A percentile compares a stretch with the other conserved stretches of the same genome.
Conservation (phyloP, 371 early-diverging fungal species). For the Mucor circinelloides region DNA sequence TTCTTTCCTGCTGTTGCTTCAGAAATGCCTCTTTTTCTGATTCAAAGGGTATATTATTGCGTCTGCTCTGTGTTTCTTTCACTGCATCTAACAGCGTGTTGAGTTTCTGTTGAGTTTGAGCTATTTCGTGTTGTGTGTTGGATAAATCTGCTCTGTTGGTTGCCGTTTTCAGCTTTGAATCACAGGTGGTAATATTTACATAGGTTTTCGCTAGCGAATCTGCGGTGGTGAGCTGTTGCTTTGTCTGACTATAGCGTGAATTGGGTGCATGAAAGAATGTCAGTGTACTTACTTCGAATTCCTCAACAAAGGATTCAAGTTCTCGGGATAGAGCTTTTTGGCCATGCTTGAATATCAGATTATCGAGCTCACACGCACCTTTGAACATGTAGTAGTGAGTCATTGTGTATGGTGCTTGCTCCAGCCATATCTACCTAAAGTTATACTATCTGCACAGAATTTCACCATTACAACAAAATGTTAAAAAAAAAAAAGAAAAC, state of each 20-base stretch:
- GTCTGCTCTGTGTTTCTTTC: not conserved
- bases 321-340: conserved; percentile 8
- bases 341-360: conserved; percentile 17
- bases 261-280: not conserved
- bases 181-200: conserved; percentile 19
- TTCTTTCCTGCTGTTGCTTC: conserved; percentile 1
- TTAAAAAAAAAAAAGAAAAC: not conserved
- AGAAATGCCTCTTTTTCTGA: conserved; percentile 11
- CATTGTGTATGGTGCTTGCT: not conserved
- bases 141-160: not conserved
- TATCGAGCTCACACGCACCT: conserved; percentile 18
- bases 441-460: not conserved
- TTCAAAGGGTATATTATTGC: conserved; percentile 1
- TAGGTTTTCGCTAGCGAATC: conserved; percentile 17
- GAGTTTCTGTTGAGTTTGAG: not conserved
- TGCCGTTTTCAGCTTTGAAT: not conserved
- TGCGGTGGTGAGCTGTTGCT: not conserved
- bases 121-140: not conserved
- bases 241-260: not conserved
- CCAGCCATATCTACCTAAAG: not conserved
- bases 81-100: not conserved
- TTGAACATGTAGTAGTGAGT: not conserved
- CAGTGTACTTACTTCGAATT: conserved; percentile 10
- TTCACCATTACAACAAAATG: not conserved
- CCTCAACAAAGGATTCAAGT: conserved; percentile 14